Base-by-base conservation (phyloP, 2,329 filamentous ascomycete genomes). In the Tolypocladium tropicale region DNA sequence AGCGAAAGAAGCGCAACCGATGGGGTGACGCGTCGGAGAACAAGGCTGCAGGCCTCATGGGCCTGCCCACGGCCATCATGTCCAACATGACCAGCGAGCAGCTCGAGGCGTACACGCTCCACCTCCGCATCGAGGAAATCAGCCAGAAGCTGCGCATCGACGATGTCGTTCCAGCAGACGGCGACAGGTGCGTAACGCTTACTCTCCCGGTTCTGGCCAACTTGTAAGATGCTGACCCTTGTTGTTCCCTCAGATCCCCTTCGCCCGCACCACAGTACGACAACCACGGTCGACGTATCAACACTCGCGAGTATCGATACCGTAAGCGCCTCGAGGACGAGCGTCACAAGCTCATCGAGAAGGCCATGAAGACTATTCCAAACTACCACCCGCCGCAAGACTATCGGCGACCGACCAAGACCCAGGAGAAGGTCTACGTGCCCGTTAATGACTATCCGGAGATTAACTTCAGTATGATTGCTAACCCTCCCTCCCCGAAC, bases 401-500 rank as follows among this genome's bases (percentile, higher is more conserved):
- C 74, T 99, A 99, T 75, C 90, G 94, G 74, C 90, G 94, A 68
- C 94, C 94, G 60, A 97, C 93, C 73, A 99, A 99, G 88, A 99
- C 94, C 72, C 94, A 99, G 78, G 94, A 99, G 82, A 99, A 99
- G 82, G 95, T 99, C 88, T 99, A 99, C 74, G 94, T 99, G 74
- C 94, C 94, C 73, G 94, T 99, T 79, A 99, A 99, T 84, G 94
- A 99, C 77, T 99, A 99, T 75, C 94, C 94, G 82, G 94, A 99
- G 77, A 97, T 99, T 86, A 99, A 99, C 88, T 99, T 99, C 90
- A 99, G 94, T 99, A 96, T 93, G 93, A 93, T 94, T 92, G 87
- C 92, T 96, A 96, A 96, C 90, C 91, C 90, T 85, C 63, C 86
- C 87, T 89, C 85, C 79, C 85, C 46, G 18, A 33, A 9, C 28